These are phyloP conservation scores for Seiridium unicorne DNA, from an alignment of 2,329 filamentous ascomycete species.

Conservation along the genomic window DNA sequence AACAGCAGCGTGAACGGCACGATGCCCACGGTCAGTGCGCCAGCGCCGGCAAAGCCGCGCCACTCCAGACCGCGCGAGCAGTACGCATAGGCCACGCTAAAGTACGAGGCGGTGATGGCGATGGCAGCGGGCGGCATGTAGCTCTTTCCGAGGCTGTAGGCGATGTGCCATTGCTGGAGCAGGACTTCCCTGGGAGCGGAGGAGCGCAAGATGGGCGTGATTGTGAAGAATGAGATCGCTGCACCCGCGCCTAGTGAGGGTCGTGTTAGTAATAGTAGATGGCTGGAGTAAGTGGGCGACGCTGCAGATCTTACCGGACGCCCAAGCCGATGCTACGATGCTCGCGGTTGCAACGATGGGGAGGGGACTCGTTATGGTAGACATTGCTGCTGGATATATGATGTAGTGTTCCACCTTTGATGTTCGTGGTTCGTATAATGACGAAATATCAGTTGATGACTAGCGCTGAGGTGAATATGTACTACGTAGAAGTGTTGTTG, in stretches of 20 bases:
- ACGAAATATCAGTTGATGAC: no score
- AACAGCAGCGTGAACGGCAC: conserved; percentile 37
- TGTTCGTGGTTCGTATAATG: no score
- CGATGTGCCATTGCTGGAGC: conserved; percentile 33
- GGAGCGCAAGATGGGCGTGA: conserved; percentile 27
- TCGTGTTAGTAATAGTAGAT: neutral
- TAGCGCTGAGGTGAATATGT: no score
- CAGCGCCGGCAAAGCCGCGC: conserved; percentile 31
- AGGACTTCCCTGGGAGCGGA: conserved; percentile 26
- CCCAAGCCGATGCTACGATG: conserved; percentile 3
- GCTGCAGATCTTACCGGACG: neutral
- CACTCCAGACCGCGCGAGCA: conserved; percentile 25
- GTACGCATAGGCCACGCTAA: conserved; percentile 34
- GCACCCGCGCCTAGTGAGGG: conserved; percentile 31
- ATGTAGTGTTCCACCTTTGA: neutral
- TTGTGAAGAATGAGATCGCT: conserved; percentile 32
- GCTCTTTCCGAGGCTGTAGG: conserved; percentile 34
- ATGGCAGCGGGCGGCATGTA: conserved; percentile 35
- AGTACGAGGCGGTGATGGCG: conserved; percentile 30
- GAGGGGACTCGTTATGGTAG: neutral
- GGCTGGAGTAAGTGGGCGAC: neutral
- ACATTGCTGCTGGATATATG: neutral
- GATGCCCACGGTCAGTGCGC: conserved; percentile 31
- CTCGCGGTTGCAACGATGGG: neutral
- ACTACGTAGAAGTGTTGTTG: no score